Base-by-base conservation (phyloP, 2,329 filamentous ascomycete genomes). In the Nemania sp. region DNA sequence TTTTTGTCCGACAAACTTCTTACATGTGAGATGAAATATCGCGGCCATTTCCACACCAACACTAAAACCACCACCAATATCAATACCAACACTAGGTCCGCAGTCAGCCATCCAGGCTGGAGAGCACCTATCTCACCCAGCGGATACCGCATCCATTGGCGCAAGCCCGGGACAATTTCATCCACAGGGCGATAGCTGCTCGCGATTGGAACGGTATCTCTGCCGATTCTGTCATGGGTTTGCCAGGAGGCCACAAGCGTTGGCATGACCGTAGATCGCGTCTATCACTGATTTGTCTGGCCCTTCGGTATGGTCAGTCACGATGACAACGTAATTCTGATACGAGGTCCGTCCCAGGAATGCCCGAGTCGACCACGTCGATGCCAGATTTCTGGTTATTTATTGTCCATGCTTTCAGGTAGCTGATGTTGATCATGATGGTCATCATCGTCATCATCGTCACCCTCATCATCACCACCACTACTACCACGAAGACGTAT, bases 341-440 rank as follows among this genome's bases (percentile, higher is more conserved):
- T 37, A 5, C 51, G n/a, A 34, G 34, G 57, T 2, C 50, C 17
- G 37, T 48, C 45, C 37, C 46, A 37, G 54, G 34, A 45, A 40
- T 35, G n/a, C 32, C 20, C 50, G 37, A 58, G 46, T 56, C 54
- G 51, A 35, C 58, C 58, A 61, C 58, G 58, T 61, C 15, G 62
- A 52, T 29, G 21, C 34, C n/a, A 13, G n/a, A 46, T 43, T 32
- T 42, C 42, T 34, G 46, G 37, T 46, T 18, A 51, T 55, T 21
- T 35, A 29, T 15, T 32, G 43, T 40, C 29, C 10, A 25, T 48
- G 13, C 15, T 37, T 35, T 46, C 12, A 47, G 10, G 20, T 15
- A 32, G 49, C 35, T 15, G 50, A 3, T 20, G 37, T 21, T n/a
- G 39, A 7, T 29, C 4, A 7, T 13, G 18, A 25, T 45, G n/a